Percentiles rank a stretch among this genome's conserved stretches.
Conservation (phyloP, 768 basidiomycete species). For the Boletus rubescentipes region DNA sequence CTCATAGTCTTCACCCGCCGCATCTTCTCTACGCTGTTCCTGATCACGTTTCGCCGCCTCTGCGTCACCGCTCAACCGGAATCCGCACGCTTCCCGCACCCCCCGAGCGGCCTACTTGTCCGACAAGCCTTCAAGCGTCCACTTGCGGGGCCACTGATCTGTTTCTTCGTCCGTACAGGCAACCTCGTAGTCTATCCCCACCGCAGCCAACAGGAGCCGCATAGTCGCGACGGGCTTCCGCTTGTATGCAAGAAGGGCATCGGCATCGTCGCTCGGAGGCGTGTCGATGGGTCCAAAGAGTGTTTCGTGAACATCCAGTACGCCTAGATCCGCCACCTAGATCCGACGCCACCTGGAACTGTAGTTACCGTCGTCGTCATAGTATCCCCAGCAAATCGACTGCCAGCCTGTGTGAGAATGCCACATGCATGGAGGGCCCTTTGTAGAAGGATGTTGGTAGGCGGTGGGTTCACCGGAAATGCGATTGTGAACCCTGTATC, state of each 20-base stretch:
- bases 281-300: constrained; percentile 10
- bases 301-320: constrained; percentile 7
- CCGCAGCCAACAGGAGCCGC: constrained; percentile 10
- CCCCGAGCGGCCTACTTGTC: constrained; percentile 14
- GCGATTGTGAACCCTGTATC: constrained; percentile 1
- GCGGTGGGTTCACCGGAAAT: neutral
- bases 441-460: neutral
- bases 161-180: no score
- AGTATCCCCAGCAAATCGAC: constrained; percentile 14
- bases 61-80: constrained; percentile 5
- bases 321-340: constrained; percentile 2
- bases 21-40: no score
- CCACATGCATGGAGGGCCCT: neutral
- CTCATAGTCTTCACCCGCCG: no score
- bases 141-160: neutral
- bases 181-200: constrained; percentile 5
- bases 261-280: neutral
- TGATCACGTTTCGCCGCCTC: neutral
- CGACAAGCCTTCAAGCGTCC: constrained; percentile 10
- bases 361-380: constrained; percentile 6
- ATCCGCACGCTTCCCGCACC: constrained; percentile 14
- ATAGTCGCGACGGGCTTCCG: constrained; percentile 4
- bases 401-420: constrained; percentile 12
- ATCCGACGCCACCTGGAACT: neutral
- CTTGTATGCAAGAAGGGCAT: neutral